phyloP scores from a whole-genome alignment of 306 rosid genomes.

The Dalbergia cultrata region DNA sequence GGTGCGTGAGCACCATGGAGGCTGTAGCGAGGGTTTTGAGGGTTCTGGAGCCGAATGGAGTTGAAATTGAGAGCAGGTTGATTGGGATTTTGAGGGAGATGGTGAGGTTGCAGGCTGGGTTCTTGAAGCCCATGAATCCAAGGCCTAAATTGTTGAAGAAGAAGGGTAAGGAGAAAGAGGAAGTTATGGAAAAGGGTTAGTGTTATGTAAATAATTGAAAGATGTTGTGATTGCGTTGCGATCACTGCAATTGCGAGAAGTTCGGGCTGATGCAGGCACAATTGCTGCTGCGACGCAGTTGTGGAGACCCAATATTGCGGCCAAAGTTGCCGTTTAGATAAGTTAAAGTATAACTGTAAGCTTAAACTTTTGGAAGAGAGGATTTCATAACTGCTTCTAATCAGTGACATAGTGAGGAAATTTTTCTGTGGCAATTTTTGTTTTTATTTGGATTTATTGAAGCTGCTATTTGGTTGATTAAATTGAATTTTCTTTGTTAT shows the following conservation, averaged over 20 bases:
- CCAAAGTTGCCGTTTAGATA: too few relatives aligned
- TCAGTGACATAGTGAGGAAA: neutral
- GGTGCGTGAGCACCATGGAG: constrained; percentile 86
- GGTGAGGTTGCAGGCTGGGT: constrained; percentile 76
- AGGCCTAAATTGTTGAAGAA: constrained; percentile 74
- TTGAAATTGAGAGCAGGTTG: constrained; percentile 59
- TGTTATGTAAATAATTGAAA: constrained; percentile 18
- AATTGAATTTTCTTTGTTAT: neutral
- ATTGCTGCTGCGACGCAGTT: neutral
- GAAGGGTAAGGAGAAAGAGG: constrained; percentile 26
- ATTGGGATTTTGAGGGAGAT: constrained; percentile 72
- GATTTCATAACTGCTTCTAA: neutral
- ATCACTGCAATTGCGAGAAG: neutral
- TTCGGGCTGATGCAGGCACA: too few relatives aligned
- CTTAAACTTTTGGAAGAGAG: too few relatives aligned
- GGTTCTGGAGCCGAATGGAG: constrained; percentile 73
- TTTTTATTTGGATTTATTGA: neutral
- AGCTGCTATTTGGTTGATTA: neutral
- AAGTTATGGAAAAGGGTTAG: constrained; percentile 14
- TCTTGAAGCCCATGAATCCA: constrained; percentile 69
- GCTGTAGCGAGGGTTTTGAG: constrained; percentile 82
- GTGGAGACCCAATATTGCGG: neutral
- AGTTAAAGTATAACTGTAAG: too few relatives aligned
- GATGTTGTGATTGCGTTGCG: neutral
- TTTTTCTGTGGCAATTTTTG: neutral